phyloP scores from a whole-genome alignment of 2,329 filamentous ascomycete genomes.

The Huntiella decipiens region DNA sequence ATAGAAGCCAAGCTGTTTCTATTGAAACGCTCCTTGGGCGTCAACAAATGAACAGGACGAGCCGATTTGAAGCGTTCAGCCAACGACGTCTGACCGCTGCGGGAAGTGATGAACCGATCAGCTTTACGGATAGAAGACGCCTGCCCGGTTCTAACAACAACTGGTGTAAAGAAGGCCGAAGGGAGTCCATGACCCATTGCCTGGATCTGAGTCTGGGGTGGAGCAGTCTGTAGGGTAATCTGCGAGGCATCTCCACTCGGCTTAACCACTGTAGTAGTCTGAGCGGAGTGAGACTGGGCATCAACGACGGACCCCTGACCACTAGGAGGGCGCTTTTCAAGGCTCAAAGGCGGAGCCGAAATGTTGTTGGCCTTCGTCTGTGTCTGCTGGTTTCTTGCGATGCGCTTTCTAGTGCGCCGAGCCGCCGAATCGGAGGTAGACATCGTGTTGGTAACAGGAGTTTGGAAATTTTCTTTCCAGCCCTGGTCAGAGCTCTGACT shows the following conservation, averaged over 20 bases:
- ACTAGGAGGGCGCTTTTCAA: not conserved
- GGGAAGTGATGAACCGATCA: constrained; percentile 9
- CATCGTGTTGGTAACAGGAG: not conserved
- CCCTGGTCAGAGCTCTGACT: constrained; percentile 4
- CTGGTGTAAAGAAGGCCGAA: constrained; percentile 4
- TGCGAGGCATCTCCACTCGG: not conserved
- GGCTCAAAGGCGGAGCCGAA: not conserved
- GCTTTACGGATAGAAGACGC: not conserved
- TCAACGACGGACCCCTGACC: not conserved
- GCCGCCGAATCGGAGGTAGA: not conserved
- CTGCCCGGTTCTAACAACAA: not conserved
- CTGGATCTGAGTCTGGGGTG: not conserved
- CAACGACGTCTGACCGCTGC: constrained; percentile 1
- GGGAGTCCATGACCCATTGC: not conserved
- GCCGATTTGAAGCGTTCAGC: constrained; percentile 4
- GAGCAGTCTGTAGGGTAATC: not conserved
- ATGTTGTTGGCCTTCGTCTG: not conserved
- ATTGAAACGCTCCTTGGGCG: constrained; percentile 2
- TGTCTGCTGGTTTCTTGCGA: not conserved
- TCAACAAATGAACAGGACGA: not conserved
- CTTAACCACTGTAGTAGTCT: not conserved
- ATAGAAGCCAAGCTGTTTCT: constrained; percentile 3
- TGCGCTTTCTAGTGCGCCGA: constrained; percentile 1
- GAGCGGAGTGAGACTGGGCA: too few species aligned
- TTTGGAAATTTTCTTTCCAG: constrained; percentile 8